These are phyloP conservation scores for Trichosporon coremiiforme DNA, from an alignment of 1,284 basidiomycete genomes.

Conservation along the genomic window DNA sequence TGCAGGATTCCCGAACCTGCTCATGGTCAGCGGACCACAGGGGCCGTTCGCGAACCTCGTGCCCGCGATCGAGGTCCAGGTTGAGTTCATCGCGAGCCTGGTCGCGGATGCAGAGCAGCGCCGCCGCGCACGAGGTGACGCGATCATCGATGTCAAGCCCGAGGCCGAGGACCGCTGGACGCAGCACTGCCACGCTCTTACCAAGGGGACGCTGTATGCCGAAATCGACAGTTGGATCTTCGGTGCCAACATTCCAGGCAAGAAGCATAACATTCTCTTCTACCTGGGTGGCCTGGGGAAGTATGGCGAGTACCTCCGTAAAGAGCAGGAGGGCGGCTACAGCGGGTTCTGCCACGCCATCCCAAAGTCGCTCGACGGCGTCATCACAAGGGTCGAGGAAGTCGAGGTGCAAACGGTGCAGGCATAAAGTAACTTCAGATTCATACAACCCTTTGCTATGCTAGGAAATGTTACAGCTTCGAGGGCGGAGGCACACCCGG, in stretches of 20 bases:
- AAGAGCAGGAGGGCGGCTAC: slow-evolving; percentile 19
- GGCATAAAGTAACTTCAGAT: not conserved
- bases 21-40: slow-evolving; percentile 28
- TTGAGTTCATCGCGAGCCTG: slow-evolving; percentile 24
- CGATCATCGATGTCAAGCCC: not conserved
- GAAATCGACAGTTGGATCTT: slow-evolving; percentile 28
- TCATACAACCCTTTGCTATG: not conserved
- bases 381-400: not conserved
- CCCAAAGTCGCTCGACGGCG: not conserved
- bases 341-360: not conserved
- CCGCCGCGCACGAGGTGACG: not conserved
- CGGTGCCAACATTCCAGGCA: slow-evolving; percentile 29
- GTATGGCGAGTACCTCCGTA: not conserved
- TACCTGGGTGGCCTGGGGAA: slow-evolving; percentile 26
- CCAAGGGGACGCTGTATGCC: slow-evolving; percentile 22
- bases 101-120: slow-evolving; percentile 2
- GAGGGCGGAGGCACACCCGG: not conserved
- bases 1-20: slow-evolving; percentile 24
- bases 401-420: not conserved
- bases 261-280: slow-evolving; percentile 27
- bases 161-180: slow-evolving; percentile 24
- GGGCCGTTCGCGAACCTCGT: slow-evolving; percentile 29
- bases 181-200: slow-evolving; percentile 16
- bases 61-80: slow-evolving; percentile 27
- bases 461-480: not conserved